Evolutionary conservation across 768 basidiomycete genomes (phyloP), one percentile per base, ranked within the genome.

Genomic region (Trametes punicea): DNA sequence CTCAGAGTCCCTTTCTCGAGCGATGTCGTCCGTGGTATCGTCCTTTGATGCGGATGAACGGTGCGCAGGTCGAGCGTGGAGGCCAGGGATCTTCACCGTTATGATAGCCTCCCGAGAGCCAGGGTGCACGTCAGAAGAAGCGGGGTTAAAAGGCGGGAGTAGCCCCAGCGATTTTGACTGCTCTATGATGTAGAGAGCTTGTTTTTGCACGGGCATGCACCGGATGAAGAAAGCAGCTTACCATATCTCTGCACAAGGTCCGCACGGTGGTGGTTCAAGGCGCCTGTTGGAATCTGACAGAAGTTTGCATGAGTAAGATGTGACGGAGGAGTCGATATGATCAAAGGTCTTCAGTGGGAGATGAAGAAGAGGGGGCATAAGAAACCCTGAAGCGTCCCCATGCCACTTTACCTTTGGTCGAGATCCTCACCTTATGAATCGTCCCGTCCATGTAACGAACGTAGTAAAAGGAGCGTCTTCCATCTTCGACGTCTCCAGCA

Each of bases 91-190:
- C 68, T 49, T 55, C 33, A 61, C 13, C 57, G 73, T 46, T 75
- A 59, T 34, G 64, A 70, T 39, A 72, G 57, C 61, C 70, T 74
- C 59, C 82, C 87, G 84, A 44, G 84, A 84, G 21, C 75, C 64
- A 20, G 82, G 82, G 62, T 88, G 84, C 9, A 90, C 75, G 55
- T 81, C 74, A 33, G 66, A 59, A 15, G 80, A 81, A 20, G 78
- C 76, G 20, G 88, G 87, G 62, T 90, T 80, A 67, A 91, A 90
- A 0, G 69, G 64, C 1, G 67, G 67, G 20, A 87, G 72, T 7
- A 66, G 58, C 18, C 79, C 81, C 5, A 64, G 67, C 27, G 57
- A 65, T 65, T 81, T 77, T 49, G 59, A 77, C 39, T 65, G 71
- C 61, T 77, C 87, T 89, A 45, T n/a, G n/a, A n/a, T n/a, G 11